Percentiles rank a stretch among this genome's conserved stretches.
Conservation (phyloP, 208 protist genomes). For the Trypanosoma vivax region DNA sequence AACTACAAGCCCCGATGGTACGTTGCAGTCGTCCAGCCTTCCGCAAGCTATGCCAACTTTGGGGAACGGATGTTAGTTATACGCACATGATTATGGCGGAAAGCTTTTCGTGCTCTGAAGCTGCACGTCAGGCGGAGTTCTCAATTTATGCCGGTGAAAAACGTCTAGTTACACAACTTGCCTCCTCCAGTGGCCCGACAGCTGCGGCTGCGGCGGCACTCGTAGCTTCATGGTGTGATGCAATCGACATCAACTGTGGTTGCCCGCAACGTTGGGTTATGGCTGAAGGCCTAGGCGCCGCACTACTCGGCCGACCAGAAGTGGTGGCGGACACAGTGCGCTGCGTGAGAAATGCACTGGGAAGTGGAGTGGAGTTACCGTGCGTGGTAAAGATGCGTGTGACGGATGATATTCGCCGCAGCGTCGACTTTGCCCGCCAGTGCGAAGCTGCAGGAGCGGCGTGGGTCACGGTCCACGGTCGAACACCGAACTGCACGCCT, state of each 20-base stretch:
- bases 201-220: slow-evolving; percentile 49
- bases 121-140: slow-evolving; percentile 81
- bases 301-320: slow-evolving; percentile 68
- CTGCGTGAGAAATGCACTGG: slow-evolving; percentile 42
- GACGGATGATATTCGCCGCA: slow-evolving; percentile 46
- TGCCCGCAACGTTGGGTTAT: slow-evolving; percentile 91
- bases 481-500: slow-evolving; percentile 44
- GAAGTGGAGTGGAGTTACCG: slow-evolving; percentile 15
- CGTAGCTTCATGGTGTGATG: slow-evolving; percentile 70
- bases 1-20: slow-evolving; percentile 91
- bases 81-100: slow-evolving; percentile 90
- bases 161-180: slow-evolving; percentile 81
- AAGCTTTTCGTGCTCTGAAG: slow-evolving; percentile 59
- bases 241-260: slow-evolving; percentile 90
- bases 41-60: slow-evolving; percentile 64
- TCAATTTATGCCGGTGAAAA: slow-evolving; percentile 55
- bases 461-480: slow-evolving; percentile 87
- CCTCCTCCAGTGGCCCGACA: slow-evolving; percentile 45
- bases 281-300: slow-evolving; percentile 62
- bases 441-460: slow-evolving; percentile 64
- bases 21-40: slow-evolving; percentile 85
- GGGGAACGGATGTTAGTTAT: slow-evolving; percentile 78
- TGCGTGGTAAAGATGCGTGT: slow-evolving; percentile 88
- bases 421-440: slow-evolving; percentile 80
- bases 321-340: slow-evolving; percentile 73